Evolutionary conservation across 2,329 filamentous ascomycete species (phyloP).

Genomic region (Fusarium longipes): DNA sequence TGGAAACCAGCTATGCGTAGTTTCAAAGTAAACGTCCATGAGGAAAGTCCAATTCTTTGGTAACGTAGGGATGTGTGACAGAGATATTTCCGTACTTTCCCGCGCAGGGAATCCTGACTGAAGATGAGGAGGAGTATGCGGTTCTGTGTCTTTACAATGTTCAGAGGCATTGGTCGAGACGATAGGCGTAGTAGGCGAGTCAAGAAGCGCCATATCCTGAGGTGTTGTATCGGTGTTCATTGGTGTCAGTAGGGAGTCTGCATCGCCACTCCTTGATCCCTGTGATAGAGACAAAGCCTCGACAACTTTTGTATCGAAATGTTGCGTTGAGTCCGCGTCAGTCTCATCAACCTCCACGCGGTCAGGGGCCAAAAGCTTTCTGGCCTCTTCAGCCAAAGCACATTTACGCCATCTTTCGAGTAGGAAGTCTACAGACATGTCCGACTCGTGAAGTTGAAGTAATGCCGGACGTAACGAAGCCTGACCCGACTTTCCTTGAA

Average conservation of each 20-base stretch:
- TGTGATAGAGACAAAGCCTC: not conserved
- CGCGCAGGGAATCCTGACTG: rapidly evolving
- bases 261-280: not conserved
- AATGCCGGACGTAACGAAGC: rapidly evolving
- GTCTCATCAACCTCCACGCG: not conserved
- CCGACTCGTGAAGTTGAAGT: rapidly evolving
- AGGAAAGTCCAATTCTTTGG: slow-evolving; percentile 12
- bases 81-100: rapidly evolving
- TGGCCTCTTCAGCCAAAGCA: not conserved
- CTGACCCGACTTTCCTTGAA: not conserved
- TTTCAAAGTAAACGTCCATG: slow-evolving; percentile 8
- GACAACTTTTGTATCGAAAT: slow-evolving; percentile 4
- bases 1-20: slow-evolving; percentile 6
- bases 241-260: not conserved
- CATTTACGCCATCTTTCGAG: slow-evolving; percentile 18
- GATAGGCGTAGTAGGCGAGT: not conserved
- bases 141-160: rapidly evolving
- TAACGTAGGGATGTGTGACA: not conserved
- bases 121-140: rapidly evolving
- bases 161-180: no score
- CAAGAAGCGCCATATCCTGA: not conserved
- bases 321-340: not conserved
- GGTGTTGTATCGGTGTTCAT: not conserved
- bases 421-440: not conserved
- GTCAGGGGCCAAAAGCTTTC: not conserved